A percentile compares a stretch with the other conserved stretches of the same genome.
phyloP scores from a whole-genome alignment of 371 early-diverging fungal genomes.

The Mortierella sp. region DNA sequence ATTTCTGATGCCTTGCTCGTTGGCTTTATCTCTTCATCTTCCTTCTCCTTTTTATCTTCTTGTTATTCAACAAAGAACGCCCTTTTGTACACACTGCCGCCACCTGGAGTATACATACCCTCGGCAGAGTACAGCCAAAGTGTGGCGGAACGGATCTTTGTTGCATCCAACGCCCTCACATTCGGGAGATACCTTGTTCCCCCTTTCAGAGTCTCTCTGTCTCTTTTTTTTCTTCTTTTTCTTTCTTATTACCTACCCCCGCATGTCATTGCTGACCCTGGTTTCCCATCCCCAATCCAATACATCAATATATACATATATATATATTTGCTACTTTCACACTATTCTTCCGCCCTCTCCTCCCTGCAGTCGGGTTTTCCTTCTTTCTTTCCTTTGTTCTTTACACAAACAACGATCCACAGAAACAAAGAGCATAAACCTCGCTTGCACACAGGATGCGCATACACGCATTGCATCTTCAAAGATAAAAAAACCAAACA shows the following conservation, averaged over 20 bases:
- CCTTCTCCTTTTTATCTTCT: too few relatives aligned
- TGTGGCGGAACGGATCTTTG: background rate
- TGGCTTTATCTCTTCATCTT: too few relatives aligned
- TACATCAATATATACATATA: background rate
- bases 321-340: background rate
- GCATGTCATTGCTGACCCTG: background rate
- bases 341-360: background rate
- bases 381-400: background rate
- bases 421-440: background rate
- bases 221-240: background rate
- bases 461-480: background rate
- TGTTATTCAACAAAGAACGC: too few relatives aligned
- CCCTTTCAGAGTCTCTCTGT: too few relatives aligned
- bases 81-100: too few relatives aligned
- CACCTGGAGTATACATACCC: background rate
- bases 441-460: background rate
- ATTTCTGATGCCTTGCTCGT: too few relatives aligned
- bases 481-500: too few relatives aligned
- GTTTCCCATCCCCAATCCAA: background rate
- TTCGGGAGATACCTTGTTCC: constrained; percentile 10
- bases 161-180: background rate
- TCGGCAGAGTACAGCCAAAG: background rate
- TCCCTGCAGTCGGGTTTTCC: background rate
- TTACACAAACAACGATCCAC: background rate
- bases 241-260: background rate